Conservation (phyloP, 768 basidiomycete genomes). For the Boletus sp. region DNA sequence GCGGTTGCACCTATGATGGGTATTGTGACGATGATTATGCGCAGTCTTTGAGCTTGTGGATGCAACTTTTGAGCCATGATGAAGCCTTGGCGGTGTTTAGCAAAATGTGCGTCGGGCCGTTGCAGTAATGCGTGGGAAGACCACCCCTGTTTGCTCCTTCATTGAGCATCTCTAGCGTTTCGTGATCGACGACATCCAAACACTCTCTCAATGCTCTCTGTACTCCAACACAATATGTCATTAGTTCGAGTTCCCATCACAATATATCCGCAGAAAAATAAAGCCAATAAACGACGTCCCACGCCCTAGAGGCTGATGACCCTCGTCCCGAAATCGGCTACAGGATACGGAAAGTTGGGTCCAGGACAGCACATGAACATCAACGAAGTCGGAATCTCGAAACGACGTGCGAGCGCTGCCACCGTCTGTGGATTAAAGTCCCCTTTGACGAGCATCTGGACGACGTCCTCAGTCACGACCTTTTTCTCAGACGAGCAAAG, state of each 20-base stretch:
- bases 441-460: slow-evolving; percentile 46
- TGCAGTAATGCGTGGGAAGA: slow-evolving; percentile 1
- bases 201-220: too few relatives aligned
- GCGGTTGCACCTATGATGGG: slow-evolving; percentile 66
- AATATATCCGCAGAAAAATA: too few relatives aligned
- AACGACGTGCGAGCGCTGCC: slow-evolving; percentile 46
- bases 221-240: too few relatives aligned
- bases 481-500: background rate
- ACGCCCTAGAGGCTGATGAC: slow-evolving; percentile 36
- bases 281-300: too few relatives aligned
- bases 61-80: slow-evolving; percentile 37
- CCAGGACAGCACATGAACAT: slow-evolving; percentile 69
- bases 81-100: too few relatives aligned
- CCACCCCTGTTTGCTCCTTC: too few relatives aligned
- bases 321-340: slow-evolving; percentile 53
- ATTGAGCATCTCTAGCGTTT: too few relatives aligned
- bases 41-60: slow-evolving; percentile 44
- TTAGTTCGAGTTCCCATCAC: too few relatives aligned
- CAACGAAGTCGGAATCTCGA: slow-evolving; percentile 50
- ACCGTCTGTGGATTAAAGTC: slow-evolving; percentile 46
- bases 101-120: too few relatives aligned
- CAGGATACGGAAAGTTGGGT: slow-evolving; percentile 36
- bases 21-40: slow-evolving; percentile 58
- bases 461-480: background rate
- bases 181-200: too few relatives aligned